A percentile compares a stretch with the other conserved stretches of the same genome.
phyloP scores from a whole-genome alignment of 331 rosid genomes.

The Cydonia oblonga region DNA sequence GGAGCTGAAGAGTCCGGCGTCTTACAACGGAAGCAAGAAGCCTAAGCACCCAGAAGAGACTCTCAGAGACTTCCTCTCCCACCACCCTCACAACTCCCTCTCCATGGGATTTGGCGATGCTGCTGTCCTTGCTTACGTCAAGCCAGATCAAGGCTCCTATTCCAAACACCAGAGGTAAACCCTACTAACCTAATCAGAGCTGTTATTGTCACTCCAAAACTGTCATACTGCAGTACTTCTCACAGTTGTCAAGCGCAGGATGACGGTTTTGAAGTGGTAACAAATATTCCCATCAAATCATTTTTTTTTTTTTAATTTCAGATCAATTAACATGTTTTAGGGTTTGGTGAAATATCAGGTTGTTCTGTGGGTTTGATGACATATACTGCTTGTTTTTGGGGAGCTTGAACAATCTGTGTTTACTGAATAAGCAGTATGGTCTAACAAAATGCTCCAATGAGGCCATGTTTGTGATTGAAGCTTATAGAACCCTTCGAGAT shows the following conservation, averaged over 20 bases:
- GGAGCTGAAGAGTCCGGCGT: conserved; percentile 84
- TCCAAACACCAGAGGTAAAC: conserved; percentile 51
- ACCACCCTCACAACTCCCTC: conserved; percentile 52
- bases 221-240: no score
- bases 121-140: conserved; percentile 76
- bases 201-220: no score
- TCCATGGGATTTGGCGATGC: conserved; percentile 60
- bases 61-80: conserved; percentile 62
- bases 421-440: conserved; percentile 69
- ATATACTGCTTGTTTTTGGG: conserved; percentile 80
- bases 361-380: conserved; percentile 80
- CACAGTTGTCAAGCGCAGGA: no score
- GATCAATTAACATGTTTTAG: neutral
- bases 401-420: conserved; percentile 57
- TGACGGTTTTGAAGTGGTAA: no score
- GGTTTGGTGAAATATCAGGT: conserved; percentile 27
- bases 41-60: conserved; percentile 87
- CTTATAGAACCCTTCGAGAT: conserved; percentile 79
- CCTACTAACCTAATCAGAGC: no score
- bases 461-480: conserved; percentile 89
- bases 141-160: conserved; percentile 28
- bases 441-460: conserved; percentile 53
- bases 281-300: neutral
- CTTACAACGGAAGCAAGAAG: conserved; percentile 45
- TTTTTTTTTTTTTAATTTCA: neutral